Percentiles rank a stretch among this genome's conserved stretches.
These are phyloP conservation scores for Seiridium cupressi DNA, from an alignment of 2,329 filamentous ascomycete species.

Conservation along the genomic window DNA sequence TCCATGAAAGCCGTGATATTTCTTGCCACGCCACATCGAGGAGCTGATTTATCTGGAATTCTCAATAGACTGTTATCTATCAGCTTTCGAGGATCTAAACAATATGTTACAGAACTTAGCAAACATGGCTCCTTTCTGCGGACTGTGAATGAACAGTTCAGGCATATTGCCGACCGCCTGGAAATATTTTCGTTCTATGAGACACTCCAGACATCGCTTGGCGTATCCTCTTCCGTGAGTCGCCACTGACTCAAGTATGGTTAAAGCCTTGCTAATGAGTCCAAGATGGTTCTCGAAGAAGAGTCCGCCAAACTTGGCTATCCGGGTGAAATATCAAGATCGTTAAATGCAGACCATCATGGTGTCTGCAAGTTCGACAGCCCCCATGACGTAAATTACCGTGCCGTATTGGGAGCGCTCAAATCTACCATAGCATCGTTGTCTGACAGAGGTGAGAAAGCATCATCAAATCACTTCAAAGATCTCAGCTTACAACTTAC, in stretches of 20 bases:
- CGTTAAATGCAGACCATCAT: conserved; percentile 9
- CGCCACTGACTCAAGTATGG: not conserved
- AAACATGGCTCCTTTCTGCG: conserved; percentile 5
- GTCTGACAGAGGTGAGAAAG: not conserved
- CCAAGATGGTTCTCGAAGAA: conserved; percentile 7
- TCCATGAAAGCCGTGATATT: conserved; percentile 9
- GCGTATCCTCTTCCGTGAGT: conserved; percentile 5
- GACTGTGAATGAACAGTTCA: conserved; percentile 12
- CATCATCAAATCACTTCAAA: not conserved
- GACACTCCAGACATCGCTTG: conserved; percentile 9
- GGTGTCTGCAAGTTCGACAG: conserved; percentile 10
- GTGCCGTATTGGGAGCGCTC: conserved; percentile 5
- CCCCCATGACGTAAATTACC: conserved; percentile 8
- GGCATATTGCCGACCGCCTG: conserved; percentile 6
- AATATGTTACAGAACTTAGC: conserved; percentile 9
- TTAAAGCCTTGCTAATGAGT: not conserved
- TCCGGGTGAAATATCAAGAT: conserved; percentile 8
- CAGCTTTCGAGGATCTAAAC: conserved; percentile 9
- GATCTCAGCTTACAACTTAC: too few species aligned
- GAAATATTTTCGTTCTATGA: conserved; percentile 15
- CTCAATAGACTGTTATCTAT: conserved; percentile 9
- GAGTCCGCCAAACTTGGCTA: conserved; percentile 11
- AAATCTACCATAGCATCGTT: conserved; percentile 4
- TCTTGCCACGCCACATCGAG: conserved; percentile 11
- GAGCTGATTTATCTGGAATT: not conserved